Evolutionary conservation across 345 rosid genomes (phyloP).

Genomic region (Eutrema heterophyllum): DNA sequence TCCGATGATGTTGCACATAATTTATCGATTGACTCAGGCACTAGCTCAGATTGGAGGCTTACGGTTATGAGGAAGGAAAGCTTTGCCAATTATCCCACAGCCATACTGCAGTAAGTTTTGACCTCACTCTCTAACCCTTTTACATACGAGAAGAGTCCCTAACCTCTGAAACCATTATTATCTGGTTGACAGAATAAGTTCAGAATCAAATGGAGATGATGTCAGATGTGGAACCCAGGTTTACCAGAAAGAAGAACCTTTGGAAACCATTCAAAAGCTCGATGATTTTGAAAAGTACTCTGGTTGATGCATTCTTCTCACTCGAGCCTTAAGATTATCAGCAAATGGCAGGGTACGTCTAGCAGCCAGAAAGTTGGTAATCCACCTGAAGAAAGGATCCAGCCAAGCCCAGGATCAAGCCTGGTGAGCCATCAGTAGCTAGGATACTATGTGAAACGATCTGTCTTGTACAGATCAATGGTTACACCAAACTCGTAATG

Average conservation of each 20-base stretch:
- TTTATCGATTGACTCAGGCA: constrained; percentile 35
- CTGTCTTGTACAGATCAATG: background rate
- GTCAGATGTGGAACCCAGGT: constrained; percentile 45
- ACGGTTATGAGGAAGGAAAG: constrained; percentile 41
- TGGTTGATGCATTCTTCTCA: constrained; percentile 62
- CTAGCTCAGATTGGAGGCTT: constrained; percentile 58
- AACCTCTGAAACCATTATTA: background rate
- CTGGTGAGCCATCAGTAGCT: background rate
- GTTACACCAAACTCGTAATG: background rate
- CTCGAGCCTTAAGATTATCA: constrained; percentile 62
- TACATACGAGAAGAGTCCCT: background rate
- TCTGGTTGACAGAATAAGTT: constrained; percentile 54
- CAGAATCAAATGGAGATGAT: constrained; percentile 31
- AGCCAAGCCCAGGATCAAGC: background rate
- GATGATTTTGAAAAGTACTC: constrained; percentile 42
- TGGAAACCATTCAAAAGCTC: constrained; percentile 50
- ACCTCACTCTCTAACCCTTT: background rate
- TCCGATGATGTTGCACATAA: constrained; percentile 43
- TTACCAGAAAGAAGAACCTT: constrained; percentile 42
- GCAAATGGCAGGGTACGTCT: constrained; percentile 64
- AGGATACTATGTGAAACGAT: background rate
- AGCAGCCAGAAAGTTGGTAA: constrained; percentile 50
- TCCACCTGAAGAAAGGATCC: constrained; percentile 29
- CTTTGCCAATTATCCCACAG: constrained; percentile 40
- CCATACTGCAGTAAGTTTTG: constrained; percentile 69